Evolutionary conservation across 225 moss, liverwort and hornwort genomes (phyloP), one percentile per base, ranked within the genome.

Genomic region (Bryoerythrophyllum caledonicum): DNA sequence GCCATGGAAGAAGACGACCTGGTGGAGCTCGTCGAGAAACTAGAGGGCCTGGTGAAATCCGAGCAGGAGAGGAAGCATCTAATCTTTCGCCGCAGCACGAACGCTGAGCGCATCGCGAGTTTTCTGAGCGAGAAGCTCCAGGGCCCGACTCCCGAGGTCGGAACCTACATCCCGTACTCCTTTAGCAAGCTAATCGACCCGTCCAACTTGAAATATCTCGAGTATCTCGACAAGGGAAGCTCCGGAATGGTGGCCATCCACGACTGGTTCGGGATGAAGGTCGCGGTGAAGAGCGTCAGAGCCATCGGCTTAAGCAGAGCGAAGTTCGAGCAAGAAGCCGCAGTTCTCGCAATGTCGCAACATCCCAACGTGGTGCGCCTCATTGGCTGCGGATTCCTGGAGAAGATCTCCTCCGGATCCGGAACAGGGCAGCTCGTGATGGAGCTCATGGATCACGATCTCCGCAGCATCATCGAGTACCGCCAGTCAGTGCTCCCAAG

Each of bases 291-390:
- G 71, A 58, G 41, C 58, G 71, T 71, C 0, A 5, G 71, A 12
- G 40, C 10, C 1, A 17, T 26, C 0, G 26, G 24, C 7, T 3
- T 71, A 11, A 57, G 27, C 41, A 27, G 71, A 10, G 0, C 5
- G 1, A 41, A 20, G 27, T 58, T 71, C 3, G 71, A 71, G 12
- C 19, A 71, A 20, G 71, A 71, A 26, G 71, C 71, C 4, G 41
- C 58, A 0, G 41, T 67, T 0, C 24, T 68, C 52, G 59, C 51
- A 30, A 32, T 73, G 13, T 40, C 76, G 4, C 80, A 83, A 26
- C 83, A 83, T 38, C 76, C 83, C 27, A 79, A 80, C 26, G 80
- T 80, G 15, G 83, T 83, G 37, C 79, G 79, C 7, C 69, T 76
- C n/a, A 62, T 83, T 4, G 83, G 83, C 13, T 76, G 55, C 28